Evolutionary conservation across 2,329 filamentous ascomycete genomes (phyloP).

Genomic region (Parastagonospora nodorum): DNA sequence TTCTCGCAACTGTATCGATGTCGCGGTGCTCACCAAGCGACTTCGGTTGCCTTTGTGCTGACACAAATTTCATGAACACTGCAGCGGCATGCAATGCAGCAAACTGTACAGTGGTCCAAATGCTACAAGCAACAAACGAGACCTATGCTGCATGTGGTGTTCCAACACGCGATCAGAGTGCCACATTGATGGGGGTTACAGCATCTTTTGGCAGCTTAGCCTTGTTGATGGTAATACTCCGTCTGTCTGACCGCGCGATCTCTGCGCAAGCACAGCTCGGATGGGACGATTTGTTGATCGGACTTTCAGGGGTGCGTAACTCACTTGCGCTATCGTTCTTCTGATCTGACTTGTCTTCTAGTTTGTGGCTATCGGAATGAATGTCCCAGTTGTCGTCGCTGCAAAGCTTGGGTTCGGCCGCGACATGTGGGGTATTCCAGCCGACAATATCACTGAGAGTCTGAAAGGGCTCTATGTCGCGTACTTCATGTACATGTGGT

Average conservation of each 20-base stretch:
- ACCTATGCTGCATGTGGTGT: conserved; percentile 35
- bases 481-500: conserved; percentile 37
- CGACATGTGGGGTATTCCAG: conserved; percentile 37
- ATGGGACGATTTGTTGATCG: conserved; percentile 39
- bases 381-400: conserved; percentile 32
- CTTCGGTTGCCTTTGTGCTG: conserved; percentile 33
- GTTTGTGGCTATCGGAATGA: conserved; percentile 32
- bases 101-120: conserved; percentile 36
- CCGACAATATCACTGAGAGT: conserved; percentile 31
- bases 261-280: conserved; percentile 30
- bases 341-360: conserved; percentile 3
- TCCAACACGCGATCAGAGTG: conserved; percentile 24
- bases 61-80: conserved; percentile 25
- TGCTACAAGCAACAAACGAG: conserved; percentile 27
- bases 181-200: conserved; percentile 23
- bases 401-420: conserved; percentile 31
- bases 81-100: conserved; percentile 30
- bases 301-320: conserved; percentile 30
- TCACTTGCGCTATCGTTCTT: neutral
- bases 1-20: conserved; percentile 16
- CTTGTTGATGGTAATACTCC: conserved; percentile 33
- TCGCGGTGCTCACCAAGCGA: conserved; percentile 30
- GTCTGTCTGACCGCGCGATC: conserved; percentile 28
- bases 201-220: conserved; percentile 30
- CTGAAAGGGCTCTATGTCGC: conserved; percentile 37